Evolutionary conservation across 192 early-diverging fungal species (phyloP), one percentile per base, ranked within the genome.

Genomic region (Podila epigama): DNA sequence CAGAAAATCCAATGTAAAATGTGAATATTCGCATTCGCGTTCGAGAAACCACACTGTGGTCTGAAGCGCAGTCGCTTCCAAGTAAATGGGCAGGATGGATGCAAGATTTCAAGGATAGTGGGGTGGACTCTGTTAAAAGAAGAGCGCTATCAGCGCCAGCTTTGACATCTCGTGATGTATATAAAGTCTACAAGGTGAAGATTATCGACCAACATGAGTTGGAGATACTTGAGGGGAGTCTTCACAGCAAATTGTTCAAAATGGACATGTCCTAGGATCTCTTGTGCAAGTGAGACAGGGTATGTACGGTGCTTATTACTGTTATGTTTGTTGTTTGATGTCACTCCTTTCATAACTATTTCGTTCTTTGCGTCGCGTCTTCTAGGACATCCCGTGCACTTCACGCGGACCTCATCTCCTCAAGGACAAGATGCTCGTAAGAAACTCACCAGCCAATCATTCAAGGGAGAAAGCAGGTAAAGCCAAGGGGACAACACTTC

Each of bases 201-300:
- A 57, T 57, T 57, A 10, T 57, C 32, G 12, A 36, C 33, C n/a
- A n/a, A n/a, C n/a, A n/a, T n/a, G 55, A 57, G 34, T 5, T 57
- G 55, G 55, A 57, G 36, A 57, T 35, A n/a, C 34, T 57, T 18
- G 55, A n/a, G n/a, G 55, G 36, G 55, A 57, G 55, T 57, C 55
- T 35, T 57, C 55, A n/a, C 55, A 35, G 34, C 55, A 57, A 18
- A 34, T 57, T 18, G 34, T 57, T 31, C 13, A 18, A 13, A 25
- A 34, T 57, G 55, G 55, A 18, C 55, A 36, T 57, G 16, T 36
- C 12, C 55, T 36, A 16, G 31, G 16, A 57, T 35, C 55, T 9
- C 55, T 57, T 57, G 3, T 57, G 29, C 55, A 57, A 57, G 52
- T 6, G 4, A 20, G 52, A 6, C 52, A 53, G 52, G 31, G 52